Conservation (phyloP, 2,329 filamentous ascomycete genomes). For the Calonectria honghensis region DNA sequence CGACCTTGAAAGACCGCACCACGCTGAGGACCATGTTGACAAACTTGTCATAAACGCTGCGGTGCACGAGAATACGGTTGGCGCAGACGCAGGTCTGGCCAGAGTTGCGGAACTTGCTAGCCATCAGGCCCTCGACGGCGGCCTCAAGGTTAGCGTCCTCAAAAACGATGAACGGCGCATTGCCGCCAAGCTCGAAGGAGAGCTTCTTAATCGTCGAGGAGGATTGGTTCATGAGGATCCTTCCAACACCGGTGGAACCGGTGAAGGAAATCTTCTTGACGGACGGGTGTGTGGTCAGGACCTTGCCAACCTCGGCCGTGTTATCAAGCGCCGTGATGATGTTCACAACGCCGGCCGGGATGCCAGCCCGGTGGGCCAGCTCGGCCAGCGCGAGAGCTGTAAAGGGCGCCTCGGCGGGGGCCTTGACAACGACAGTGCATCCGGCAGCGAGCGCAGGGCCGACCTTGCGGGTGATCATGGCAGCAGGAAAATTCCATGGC, state of each 20-base stretch:
- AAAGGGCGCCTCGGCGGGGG: constrained; percentile 91
- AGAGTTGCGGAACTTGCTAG: constrained; percentile 82
- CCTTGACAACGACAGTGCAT: constrained; percentile 88
- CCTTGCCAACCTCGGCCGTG: constrained; percentile 84
- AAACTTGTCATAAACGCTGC: constrained; percentile 76
- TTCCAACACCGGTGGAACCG: constrained; percentile 71
- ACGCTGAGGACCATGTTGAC: constrained; percentile 69
- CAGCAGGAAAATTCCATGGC: constrained; percentile 75
- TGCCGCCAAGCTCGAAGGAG: constrained; percentile 83
- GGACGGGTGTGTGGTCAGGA: constrained; percentile 60
- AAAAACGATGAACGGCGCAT: constrained; percentile 86
- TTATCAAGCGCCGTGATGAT: constrained; percentile 86
- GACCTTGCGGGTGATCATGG: constrained; percentile 70
- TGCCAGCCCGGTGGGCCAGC: constrained; percentile 87
- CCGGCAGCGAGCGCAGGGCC: constrained; percentile 79
- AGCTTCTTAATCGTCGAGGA: constrained; percentile 83
- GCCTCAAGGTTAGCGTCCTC: constrained; percentile 83
- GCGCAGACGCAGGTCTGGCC: constrained; percentile 83
- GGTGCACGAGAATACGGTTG: constrained; percentile 77
- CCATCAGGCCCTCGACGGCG: constrained; percentile 79
- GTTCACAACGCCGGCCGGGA: constrained; percentile 92
- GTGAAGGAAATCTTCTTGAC: constrained; percentile 85
- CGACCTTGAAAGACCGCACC: constrained; percentile 75
- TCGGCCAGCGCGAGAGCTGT: constrained; percentile 90
- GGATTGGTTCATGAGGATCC: constrained; percentile 80